Evolutionary conservation across 176 grass and related monocot genomes (phyloP), one percentile per base, ranked within the genome.

Genomic region (Oryza glumipatula): DNA sequence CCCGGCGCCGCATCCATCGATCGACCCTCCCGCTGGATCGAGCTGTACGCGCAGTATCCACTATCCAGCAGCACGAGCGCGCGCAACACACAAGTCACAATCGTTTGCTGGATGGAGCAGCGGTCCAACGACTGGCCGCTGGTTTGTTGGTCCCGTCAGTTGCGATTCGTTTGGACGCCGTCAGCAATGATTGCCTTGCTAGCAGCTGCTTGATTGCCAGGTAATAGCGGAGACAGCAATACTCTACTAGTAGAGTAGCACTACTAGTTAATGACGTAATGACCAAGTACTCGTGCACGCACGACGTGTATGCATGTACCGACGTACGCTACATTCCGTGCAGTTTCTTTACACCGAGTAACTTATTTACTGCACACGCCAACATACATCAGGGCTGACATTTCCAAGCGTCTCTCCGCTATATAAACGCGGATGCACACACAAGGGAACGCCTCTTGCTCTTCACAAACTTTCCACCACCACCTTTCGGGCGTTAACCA

Each of bases 311-410:
- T 33, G 32, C 68, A 36, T 64, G 28, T 21, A 61, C 6, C 56
- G 17, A 61, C 21, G 2, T 22, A 22, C 21, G 56, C 22, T 74
- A 84, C 30, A 76, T 83, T 54, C 82, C 3, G 32, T 17, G 71
- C 43, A 76, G 38, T 28, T 76, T 76, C 72, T 67, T 52, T 0
- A 35, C 46, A 84, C 72, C 43, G 71, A 67, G 81, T 75, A 83
- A 71, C 71, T 41, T 41, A 41, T 8, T 14, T 83, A 5, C 71
- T 9, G 24, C 81, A 23, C 38, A 16, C 23, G 33, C 54, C 52
- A 73, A 73, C 38, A 19, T 9, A 1, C 39, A 41, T 41, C 17
- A 19, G 6, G 30, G 30, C 19, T 32, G 81, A 41, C n/a, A 2
- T 52, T 68, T 68, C 82, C 35, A 2, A 0, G 7, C 44, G 23